Evolutionary conservation across 2,329 filamentous ascomycete genomes (phyloP).

Genomic region (Ciborinia camelliae): DNA sequence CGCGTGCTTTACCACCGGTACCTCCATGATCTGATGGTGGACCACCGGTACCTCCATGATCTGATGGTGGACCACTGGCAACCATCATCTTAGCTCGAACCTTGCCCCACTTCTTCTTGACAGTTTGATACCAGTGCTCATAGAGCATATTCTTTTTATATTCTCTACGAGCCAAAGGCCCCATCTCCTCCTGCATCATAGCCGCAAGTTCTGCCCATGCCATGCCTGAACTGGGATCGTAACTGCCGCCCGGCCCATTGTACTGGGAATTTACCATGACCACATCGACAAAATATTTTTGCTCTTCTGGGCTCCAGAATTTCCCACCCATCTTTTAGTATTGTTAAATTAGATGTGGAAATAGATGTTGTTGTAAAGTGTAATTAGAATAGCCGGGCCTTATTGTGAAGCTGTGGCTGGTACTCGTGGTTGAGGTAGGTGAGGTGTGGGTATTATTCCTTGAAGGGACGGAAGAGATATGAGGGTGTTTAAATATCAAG

Average conservation of each 20-base stretch:
- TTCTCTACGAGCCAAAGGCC: not conserved
- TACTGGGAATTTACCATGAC: slow-evolving; percentile 14
- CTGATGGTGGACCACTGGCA: not conserved
- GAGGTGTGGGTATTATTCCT: not conserved
- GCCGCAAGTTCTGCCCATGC: slow-evolving; percentile 11
- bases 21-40: not conserved
- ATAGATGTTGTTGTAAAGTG: not conserved
- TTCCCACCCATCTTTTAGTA: slow-evolving; percentile 18
- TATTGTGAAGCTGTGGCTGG: not conserved
- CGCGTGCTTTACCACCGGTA: not conserved
- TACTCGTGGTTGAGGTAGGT: not conserved
- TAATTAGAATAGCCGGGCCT: not conserved
- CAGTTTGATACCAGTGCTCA: slow-evolving; percentile 24
- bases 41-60: not conserved
- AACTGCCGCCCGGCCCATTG: slow-evolving; percentile 6
- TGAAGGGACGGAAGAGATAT: not conserved
- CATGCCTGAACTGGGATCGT: not conserved
- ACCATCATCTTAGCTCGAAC: not conserved
- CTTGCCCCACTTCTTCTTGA: not conserved
- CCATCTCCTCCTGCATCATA: slow-evolving; percentile 21
- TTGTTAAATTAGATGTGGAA: no score
- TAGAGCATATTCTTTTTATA: slow-evolving; percentile 19
- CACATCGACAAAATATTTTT: slow-evolving; percentile 16
- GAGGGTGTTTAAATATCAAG: not conserved
- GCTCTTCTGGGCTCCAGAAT: slow-evolving; percentile 15